These are phyloP conservation scores for Thecaphora frezii DNA, from an alignment of 1,284 basidiomycete genomes.

Conservation along the genomic window DNA sequence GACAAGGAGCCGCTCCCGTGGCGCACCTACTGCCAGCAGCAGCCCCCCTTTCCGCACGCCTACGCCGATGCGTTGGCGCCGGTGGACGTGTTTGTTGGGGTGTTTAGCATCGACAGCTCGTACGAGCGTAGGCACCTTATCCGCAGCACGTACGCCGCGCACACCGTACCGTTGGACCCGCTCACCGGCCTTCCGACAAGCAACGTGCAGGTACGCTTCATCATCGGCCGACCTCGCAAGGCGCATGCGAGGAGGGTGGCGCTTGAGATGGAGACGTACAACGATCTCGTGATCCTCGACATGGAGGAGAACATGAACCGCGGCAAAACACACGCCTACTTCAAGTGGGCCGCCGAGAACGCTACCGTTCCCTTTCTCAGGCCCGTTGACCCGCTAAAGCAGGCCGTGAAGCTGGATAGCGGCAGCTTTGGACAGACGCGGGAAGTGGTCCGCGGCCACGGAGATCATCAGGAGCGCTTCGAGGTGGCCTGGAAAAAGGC, in stretches of 20 bases:
- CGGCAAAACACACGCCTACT: constrained; percentile 79
- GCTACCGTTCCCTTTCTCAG: constrained; percentile 77
- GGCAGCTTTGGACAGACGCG: constrained; percentile 27
- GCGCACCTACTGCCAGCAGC: constrained; percentile 82
- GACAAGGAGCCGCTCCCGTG: constrained; percentile 93
- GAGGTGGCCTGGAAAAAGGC: constrained; percentile 56
- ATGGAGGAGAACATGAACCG: constrained; percentile 87
- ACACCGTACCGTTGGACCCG: constrained; percentile 61
- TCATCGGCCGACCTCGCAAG: constrained; percentile 81
- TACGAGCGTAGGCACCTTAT: constrained; percentile 86
- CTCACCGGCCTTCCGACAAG: constrained; percentile 59
- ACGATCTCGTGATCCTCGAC: constrained; percentile 83
- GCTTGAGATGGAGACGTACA: constrained; percentile 88
- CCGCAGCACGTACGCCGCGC: constrained; percentile 83
- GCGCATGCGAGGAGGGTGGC: constrained; percentile 77
- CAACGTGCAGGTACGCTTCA: constrained; percentile 85
- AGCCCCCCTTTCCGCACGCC: constrained; percentile 60
- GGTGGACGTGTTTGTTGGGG: constrained; percentile 83
- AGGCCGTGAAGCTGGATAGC: background rate
- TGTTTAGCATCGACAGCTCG: constrained; percentile 78
- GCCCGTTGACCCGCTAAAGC: constrained; percentile 11
- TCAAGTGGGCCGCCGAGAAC: constrained; percentile 84
- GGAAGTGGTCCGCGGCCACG: constrained; percentile 20
- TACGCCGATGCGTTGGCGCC: constrained; percentile 73
- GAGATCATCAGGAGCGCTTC: constrained; percentile 23